These are phyloP conservation scores for Verticillium longisporum DNA, from an alignment of 2,329 filamentous ascomycete genomes.

Conservation along the genomic window DNA sequence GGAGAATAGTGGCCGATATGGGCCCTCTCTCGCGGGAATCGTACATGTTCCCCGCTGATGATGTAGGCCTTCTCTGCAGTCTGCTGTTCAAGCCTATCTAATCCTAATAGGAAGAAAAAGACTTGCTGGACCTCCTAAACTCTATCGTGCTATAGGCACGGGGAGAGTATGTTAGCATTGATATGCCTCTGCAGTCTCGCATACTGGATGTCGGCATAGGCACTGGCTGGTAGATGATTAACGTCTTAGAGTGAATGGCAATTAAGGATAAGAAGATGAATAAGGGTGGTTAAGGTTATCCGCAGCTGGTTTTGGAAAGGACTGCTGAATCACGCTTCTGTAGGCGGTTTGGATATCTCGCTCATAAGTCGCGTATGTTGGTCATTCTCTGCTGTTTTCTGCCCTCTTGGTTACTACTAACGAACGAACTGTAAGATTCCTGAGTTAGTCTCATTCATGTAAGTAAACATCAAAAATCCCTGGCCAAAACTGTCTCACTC, in stretches of 20 bases:
- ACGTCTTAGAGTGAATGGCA: slow-evolving; percentile 31
- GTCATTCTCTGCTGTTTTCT: too few species aligned
- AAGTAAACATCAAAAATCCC: slow-evolving; percentile 69
- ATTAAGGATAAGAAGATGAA: slow-evolving; percentile 31
- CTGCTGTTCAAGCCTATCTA: too few species aligned
- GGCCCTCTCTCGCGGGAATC: slow-evolving; percentile 59
- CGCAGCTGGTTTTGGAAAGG: slow-evolving; percentile 4
- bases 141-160: slow-evolving; percentile 65
- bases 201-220: slow-evolving; percentile 72
- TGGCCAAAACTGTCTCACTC: slow-evolving; percentile 51
- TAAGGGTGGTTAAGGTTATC: slow-evolving; percentile 84
- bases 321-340: slow-evolving; percentile 13
- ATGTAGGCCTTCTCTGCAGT: slow-evolving; percentile 37
- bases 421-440: slow-evolving; percentile 54
- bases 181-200: slow-evolving; percentile 18
- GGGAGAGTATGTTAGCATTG: slow-evolving; percentile 24
- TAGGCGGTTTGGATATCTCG: slow-evolving; percentile 32
- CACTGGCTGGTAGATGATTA: slow-evolving; percentile 41
- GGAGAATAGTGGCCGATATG: slow-evolving; percentile 66
- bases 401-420: background rate
- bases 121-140: slow-evolving; percentile 77
- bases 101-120: slow-evolving; percentile 54
- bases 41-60: slow-evolving; percentile 73
- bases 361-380: slow-evolving; percentile 14
- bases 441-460: slow-evolving; percentile 59